Conservation (phyloP, 805 yeast species). For the Sporopachydermia quercuum region DNA sequence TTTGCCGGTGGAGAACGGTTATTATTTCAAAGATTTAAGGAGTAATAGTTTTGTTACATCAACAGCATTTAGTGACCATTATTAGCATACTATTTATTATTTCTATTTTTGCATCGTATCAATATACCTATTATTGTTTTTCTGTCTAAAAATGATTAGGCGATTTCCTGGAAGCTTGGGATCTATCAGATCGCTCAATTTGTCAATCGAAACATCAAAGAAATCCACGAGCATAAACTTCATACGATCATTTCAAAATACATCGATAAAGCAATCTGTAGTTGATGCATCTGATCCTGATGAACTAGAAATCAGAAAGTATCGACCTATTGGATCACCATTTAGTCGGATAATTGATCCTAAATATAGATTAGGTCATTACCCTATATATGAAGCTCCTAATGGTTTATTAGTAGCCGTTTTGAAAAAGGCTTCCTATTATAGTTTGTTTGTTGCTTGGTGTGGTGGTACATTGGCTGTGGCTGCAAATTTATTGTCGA, state of each 20-base stretch:
- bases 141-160: too few species aligned
- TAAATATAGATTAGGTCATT: not conserved
- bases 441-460: not conserved
- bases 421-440: not conserved
- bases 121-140: too few species aligned
- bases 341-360: not conserved
- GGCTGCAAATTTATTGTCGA: not conserved
- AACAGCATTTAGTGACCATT: too few species aligned
- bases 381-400: conserved; percentile 1
- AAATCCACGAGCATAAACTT: too few species aligned
- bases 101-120: too few species aligned
- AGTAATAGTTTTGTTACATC: too few species aligned
- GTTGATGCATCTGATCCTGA: not conserved
- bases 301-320: conserved; percentile 1
- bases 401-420: not conserved
- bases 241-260: not conserved
- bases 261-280: not conserved
- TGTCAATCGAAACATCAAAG: too few species aligned
- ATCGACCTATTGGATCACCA: not conserved
- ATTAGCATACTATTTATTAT: too few species aligned
- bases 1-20: too few species aligned
- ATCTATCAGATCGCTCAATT: not conserved
- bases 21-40: too few species aligned
- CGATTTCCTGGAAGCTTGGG: too few species aligned
- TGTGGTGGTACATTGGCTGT: not conserved